Base-by-base conservation (phyloP, 352 stramenopile genomes). In the Globisporangium polare region DNA sequence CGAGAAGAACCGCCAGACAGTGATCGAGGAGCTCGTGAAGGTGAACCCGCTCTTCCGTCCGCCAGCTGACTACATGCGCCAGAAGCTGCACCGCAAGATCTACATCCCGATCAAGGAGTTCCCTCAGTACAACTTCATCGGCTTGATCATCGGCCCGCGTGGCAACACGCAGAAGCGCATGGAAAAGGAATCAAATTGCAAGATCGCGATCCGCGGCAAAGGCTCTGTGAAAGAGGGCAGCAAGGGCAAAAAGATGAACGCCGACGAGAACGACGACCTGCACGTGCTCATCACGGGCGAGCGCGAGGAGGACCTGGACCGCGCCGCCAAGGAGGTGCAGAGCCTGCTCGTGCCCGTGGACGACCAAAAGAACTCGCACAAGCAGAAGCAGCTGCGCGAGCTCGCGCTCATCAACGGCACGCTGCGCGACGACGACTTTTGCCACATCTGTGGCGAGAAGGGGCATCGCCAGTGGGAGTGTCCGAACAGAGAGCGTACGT, bases 121-220 rank as follows among this genome's bases (percentile, higher is more conserved):
- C 82, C 98, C 97, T 0, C 95, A 86, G 5, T 99, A 99, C 81
- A 99, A 99, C 75, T 99, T 99, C 73, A 99, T 99, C 52, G 97
- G 96, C 3, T 73, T 99, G 33, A 99, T 99, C 72, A 99, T 99
- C 58, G 98, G 97, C 13, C 97, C 98, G 3, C 86, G 97, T 15
- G 98, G 97, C 10, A 99, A 99, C 69, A 99, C 97, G 18, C 97
- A 99, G 71, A 99, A 99, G 72, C 96, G 97, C 54, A 97, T 99
- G 86, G 97, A 99, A 75, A 87, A 88, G 43, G 97, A 99, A 72
- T 99, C 96, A 6, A 96, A 97, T 58, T 99, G 96, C 80, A 99
- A 99, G 77, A 99, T 99, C 72, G 94, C 96, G 46, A 99, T 99
- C 71, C 92, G 97, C 15, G 97, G 97, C 27, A 93, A 94, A 54